Evolutionary conservation across 2,329 filamentous ascomycete species (phyloP), one percentile per base, ranked within the genome.

Genomic region (Diaporthe sp.): DNA sequence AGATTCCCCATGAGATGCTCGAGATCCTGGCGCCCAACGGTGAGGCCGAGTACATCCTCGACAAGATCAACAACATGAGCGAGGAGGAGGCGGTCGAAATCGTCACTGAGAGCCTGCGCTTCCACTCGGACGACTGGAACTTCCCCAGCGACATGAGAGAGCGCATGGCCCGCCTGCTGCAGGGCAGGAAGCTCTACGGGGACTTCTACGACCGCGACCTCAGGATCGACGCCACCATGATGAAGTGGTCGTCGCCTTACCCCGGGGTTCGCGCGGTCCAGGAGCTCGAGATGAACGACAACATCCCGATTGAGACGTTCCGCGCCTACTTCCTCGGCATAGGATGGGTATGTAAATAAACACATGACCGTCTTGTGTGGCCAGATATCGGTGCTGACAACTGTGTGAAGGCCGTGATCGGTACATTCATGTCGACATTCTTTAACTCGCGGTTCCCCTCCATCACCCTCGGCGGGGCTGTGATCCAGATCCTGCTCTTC

Each of bases 401-500:
- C 2, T 22, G 2, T 17, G 15, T 22, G 13, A 25, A 75, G 73
- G 83, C 84, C 2, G 79, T 84, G 34, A 83, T 85, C 42, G 83
- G 83, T 5, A 85, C 83, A 0, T 86, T 85, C 55, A 82, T 86
- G 78, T 80, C 82, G 0, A 85, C 85, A 0, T 86, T 86, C 57
- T 86, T 86, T 77, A 86, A 85, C 78, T 83, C 81, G 39, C 78
- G 85, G 3, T 85, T 86, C 77, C 85, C 85, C 2, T 80, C 81
- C 51, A 86, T 86, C 60, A 77, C 81, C 53, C 76, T 85, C 9
- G 80, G 79, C 71, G 81, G 83, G 9, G 81, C 82, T 12, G 85
- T 86, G 8, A 84, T 85, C 68, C 87, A 88, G 79, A 85, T 88
- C 57, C 81, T 88, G 4, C 82, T 88, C 0, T 88, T 83, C 25